These are phyloP conservation scores for Aciculosporium take DNA, from an alignment of 2,329 filamentous ascomycete species.

Conservation along the genomic window DNA sequence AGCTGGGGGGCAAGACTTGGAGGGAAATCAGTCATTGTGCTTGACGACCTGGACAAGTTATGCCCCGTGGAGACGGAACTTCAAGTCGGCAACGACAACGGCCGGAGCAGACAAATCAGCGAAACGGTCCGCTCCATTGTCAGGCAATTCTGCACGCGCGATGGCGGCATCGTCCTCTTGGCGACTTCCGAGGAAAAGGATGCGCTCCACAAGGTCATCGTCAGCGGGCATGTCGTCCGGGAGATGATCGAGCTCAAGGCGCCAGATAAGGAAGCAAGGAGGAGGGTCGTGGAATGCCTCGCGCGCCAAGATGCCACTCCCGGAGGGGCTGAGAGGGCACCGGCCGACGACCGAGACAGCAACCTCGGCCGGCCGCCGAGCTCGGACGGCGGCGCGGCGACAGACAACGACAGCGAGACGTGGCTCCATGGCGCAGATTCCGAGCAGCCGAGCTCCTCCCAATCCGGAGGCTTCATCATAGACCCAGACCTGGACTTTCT, in stretches of 20 bases:
- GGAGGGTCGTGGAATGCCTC: constrained; percentile 71
- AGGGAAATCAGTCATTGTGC: constrained; percentile 67
- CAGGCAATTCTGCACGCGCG: constrained; percentile 65
- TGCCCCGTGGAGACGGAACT: constrained; percentile 91
- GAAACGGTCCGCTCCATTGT: constrained; percentile 76
- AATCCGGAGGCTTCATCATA: constrained; percentile 52
- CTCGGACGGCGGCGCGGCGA: constrained; percentile 33
- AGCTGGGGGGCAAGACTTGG: constrained; percentile 83
- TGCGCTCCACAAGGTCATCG: constrained; percentile 73
- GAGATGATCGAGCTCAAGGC: constrained; percentile 85
- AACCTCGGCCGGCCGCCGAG: constrained; percentile 42
- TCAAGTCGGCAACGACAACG: constrained; percentile 86
- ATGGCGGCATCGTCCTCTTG: constrained; percentile 71
- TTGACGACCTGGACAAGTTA: constrained; percentile 87
- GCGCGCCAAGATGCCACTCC: constrained; percentile 40
- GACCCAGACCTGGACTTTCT: constrained; percentile 74
- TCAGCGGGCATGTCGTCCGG: constrained; percentile 81
- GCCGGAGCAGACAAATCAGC: constrained; percentile 79
- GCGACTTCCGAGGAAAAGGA: constrained; percentile 91
- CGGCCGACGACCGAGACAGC: constrained; percentile 22
- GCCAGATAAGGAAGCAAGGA: constrained; percentile 78
- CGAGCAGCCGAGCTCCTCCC: constrained; percentile 16
- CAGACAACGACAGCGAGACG: constrained; percentile 40
- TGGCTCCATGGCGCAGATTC: constrained; percentile 66
- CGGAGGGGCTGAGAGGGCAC: constrained; percentile 4